Evolutionary conservation across 176 grass and related monocot species (phyloP).

Genomic region (Pharus latifolius): DNA sequence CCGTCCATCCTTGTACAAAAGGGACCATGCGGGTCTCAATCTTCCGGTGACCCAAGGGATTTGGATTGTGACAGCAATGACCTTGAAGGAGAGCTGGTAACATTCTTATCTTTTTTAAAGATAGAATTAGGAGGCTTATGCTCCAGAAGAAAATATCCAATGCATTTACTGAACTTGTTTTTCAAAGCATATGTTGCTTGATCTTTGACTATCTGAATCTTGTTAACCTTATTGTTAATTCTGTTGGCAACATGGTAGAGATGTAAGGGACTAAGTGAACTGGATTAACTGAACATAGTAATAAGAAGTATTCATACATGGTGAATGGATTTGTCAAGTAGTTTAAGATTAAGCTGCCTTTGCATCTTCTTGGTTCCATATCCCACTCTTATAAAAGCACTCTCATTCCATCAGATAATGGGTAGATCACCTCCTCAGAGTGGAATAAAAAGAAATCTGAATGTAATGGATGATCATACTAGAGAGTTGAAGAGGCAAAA

Average conservation of each 20-base stretch:
- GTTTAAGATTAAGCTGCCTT: not conserved
- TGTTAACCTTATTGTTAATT: not conserved
- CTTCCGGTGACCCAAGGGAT: conserved; percentile 42
- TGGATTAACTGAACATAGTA: too few relatives aligned
- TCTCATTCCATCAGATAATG: conserved; percentile 31
- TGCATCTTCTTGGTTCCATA: not conserved
- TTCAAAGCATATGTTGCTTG: not conserved
- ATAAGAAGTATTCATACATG: too few relatives aligned
- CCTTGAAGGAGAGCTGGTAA: conserved; percentile 56
- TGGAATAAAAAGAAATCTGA: conserved; percentile 23
- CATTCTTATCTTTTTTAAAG: not conserved
- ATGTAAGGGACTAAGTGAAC: too few relatives aligned
- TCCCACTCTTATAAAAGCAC: not conserved
- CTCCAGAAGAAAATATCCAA: too few relatives aligned
- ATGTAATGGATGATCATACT: conserved; percentile 11
- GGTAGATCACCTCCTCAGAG: conserved; percentile 31
- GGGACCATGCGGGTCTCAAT: conserved; percentile 45
- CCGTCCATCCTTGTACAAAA: conserved; percentile 25
- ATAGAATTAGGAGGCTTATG: too few relatives aligned
- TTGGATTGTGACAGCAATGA: conserved; percentile 72
- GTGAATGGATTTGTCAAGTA: too few relatives aligned
- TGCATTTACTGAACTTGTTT: not conserved
- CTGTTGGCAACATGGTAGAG: too few relatives aligned
- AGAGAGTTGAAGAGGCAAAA: conserved; percentile 71
- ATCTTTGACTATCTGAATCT: not conserved